Conservation (phyloP, 495 filamentous ascomycete genomes). For the Penicillium longicatenatum region DNA sequence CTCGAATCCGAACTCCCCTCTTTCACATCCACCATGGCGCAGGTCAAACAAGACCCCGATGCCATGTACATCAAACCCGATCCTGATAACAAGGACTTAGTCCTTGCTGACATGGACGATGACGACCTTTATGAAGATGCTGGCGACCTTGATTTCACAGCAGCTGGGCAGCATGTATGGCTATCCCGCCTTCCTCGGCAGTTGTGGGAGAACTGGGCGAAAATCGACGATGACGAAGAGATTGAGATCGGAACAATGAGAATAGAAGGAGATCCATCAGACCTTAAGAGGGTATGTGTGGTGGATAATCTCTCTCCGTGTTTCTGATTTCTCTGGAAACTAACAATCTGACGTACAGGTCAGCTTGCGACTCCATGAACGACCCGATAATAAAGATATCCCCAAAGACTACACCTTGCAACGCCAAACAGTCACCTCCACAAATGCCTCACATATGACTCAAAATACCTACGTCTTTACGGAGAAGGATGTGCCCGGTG, state of each 20-base stretch:
- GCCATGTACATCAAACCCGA: conserved; percentile 65
- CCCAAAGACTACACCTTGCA: conserved; percentile 85
- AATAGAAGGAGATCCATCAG: conserved; percentile 56
- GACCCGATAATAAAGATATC: conserved; percentile 62
- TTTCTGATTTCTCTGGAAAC: conserved; percentile 1
- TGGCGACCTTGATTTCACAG: conserved; percentile 77
- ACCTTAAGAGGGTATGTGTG: conserved; percentile 52
- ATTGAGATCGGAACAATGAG: conserved; percentile 77
- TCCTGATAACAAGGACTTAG: conserved; percentile 56
- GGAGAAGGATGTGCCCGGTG: conserved; percentile 33
- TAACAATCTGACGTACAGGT: conserved; percentile 31
- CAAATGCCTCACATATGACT: conserved; percentile 48
- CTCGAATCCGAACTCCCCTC: neutral
- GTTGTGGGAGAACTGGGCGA: conserved; percentile 70
- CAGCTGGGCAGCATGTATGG: conserved; percentile 60
- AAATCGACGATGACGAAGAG: conserved; percentile 60
- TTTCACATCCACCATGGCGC: conserved; percentile 26
- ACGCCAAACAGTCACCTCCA: conserved; percentile 50
- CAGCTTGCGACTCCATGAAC: conserved; percentile 53
- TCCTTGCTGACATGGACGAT: conserved; percentile 64
- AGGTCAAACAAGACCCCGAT: conserved; percentile 44
- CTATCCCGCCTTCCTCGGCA: conserved; percentile 75
- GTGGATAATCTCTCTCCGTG: neutral
- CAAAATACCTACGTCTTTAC: conserved; percentile 73
- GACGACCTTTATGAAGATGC: conserved; percentile 87